These are phyloP conservation scores for Licmophora abbreviata DNA, from an alignment of 108 stramenopile species.

Conservation along the genomic window DNA sequence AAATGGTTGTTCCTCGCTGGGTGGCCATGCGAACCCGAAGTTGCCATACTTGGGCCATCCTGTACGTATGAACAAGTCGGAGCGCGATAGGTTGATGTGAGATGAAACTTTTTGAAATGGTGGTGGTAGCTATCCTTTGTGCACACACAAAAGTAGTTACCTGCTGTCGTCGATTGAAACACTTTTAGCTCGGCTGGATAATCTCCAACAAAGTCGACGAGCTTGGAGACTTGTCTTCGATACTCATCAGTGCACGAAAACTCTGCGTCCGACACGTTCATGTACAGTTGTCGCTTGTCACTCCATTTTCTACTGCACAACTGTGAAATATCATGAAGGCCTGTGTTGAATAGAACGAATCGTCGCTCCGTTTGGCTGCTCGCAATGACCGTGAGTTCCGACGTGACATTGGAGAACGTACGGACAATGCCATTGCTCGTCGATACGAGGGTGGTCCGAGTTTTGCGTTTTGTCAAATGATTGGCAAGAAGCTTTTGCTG, in stretches of 20 bases:
- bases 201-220: slow-evolving; percentile 18
- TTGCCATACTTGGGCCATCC: slow-evolving; percentile 71
- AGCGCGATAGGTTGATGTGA: too few species aligned
- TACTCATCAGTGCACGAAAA: slow-evolving; percentile 46
- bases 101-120: too few species aligned
- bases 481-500: slow-evolving; percentile 22
- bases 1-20: slow-evolving; percentile 35
- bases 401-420: slow-evolving; percentile 15
- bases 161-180: slow-evolving; percentile 69
- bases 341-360: slow-evolving; percentile 64
- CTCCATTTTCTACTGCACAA: slow-evolving; percentile 43
- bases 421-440: slow-evolving; percentile 28
- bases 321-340: slow-evolving; percentile 65
- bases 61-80: too few species aligned
- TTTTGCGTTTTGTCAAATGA: slow-evolving; percentile 7
- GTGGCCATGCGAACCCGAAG: slow-evolving; percentile 57
- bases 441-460: slow-evolving; percentile 17
- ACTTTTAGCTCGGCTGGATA: slow-evolving; percentile 45
- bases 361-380: slow-evolving; percentile 11
- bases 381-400: background rate
- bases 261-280: slow-evolving; percentile 9
- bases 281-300: slow-evolving; percentile 18
- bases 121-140: too few species aligned
- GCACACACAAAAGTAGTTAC: too few species aligned
- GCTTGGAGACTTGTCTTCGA: slow-evolving; percentile 19